phyloP scores from a whole-genome alignment of 805 yeast species.

The Monosporozyma solicola region DNA sequence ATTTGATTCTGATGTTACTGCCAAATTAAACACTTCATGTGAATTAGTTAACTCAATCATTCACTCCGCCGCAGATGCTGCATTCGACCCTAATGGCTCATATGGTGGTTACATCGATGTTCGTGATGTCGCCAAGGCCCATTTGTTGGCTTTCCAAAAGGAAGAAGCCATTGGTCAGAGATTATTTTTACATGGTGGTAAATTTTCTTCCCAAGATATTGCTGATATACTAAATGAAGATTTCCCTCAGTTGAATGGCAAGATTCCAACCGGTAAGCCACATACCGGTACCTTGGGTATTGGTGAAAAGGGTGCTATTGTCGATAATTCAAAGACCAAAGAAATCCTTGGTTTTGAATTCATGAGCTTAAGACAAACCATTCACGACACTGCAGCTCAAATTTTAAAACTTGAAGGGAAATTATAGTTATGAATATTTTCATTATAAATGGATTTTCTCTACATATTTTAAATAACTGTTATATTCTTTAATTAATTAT shows the following conservation, averaged over 20 bases:
- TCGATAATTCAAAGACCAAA: conserved; percentile 16
- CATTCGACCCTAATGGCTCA: neutral
- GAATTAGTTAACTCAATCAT: conserved; percentile 28
- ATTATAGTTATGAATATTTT: conserved; percentile 1
- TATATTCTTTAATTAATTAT: too few relatives aligned
- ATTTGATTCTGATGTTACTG: conserved; percentile 37
- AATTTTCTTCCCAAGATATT: conserved; percentile 23
- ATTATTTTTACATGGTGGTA: conserved; percentile 20
- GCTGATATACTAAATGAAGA: conserved; percentile 27
- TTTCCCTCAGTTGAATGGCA: conserved; percentile 38
- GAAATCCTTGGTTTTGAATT: conserved; percentile 19
- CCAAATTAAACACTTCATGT: conserved; percentile 37
- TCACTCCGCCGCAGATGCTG: conserved; percentile 18
- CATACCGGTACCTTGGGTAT: conserved; percentile 3
- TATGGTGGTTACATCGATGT: conserved; percentile 39
- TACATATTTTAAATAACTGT: too few relatives aligned
- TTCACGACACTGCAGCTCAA: conserved; percentile 21
- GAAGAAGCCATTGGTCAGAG: conserved; percentile 29
- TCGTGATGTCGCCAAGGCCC: conserved; percentile 54
- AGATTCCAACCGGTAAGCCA: conserved; percentile 36
- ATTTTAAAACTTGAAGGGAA: conserved; percentile 12
- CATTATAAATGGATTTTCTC: too few relatives aligned
- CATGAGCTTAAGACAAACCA: conserved; percentile 11
- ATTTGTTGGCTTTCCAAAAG: conserved; percentile 40
- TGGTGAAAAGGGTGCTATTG: conserved; percentile 1